Conservation (phyloP, 2,329 filamentous ascomycete genomes). For the Diaporthe vaccinii region DNA sequence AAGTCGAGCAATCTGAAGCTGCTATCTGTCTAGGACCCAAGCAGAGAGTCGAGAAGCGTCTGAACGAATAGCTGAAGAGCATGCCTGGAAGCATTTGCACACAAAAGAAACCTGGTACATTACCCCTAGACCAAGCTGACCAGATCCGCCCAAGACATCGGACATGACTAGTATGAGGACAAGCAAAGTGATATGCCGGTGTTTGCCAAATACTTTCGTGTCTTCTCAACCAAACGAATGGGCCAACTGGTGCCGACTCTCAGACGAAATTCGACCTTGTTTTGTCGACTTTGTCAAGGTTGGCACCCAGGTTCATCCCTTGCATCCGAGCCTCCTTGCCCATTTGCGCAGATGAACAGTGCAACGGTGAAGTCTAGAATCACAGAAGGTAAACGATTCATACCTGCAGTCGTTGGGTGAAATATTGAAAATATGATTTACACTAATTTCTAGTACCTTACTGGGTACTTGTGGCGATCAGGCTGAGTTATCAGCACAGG, state of each 20-base stretch:
- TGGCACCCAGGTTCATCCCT: not conserved
- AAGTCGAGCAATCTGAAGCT: no score
- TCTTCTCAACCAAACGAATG: rapidly evolving
- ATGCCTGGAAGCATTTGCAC: not conserved
- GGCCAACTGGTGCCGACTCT: no score
- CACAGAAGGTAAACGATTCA: rapidly evolving
- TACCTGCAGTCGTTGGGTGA: rapidly evolving
- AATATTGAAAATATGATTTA: not conserved
- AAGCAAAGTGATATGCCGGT: no score
- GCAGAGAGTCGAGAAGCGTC: not conserved
- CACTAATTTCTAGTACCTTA: not conserved
- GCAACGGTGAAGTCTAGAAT: not conserved
- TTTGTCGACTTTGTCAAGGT: not conserved
- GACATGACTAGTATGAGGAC: not conserved
- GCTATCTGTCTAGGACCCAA: not conserved
- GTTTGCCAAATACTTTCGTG: not conserved
- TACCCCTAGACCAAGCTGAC: not conserved
- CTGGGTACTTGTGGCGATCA: not conserved
- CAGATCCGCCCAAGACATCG: not conserved
- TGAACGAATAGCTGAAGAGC: no score
- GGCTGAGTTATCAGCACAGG: conserved; percentile 1
- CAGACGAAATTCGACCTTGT: not conserved
- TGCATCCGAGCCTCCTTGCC: not conserved
- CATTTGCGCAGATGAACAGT: not conserved
- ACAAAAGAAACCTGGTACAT: no score